A percentile compares a stretch with the other conserved stretches of the same genome.
Evolutionary conservation across 2,329 filamentous ascomycete species (phyloP).

Genomic region (Colletotrichum abscissum): DNA sequence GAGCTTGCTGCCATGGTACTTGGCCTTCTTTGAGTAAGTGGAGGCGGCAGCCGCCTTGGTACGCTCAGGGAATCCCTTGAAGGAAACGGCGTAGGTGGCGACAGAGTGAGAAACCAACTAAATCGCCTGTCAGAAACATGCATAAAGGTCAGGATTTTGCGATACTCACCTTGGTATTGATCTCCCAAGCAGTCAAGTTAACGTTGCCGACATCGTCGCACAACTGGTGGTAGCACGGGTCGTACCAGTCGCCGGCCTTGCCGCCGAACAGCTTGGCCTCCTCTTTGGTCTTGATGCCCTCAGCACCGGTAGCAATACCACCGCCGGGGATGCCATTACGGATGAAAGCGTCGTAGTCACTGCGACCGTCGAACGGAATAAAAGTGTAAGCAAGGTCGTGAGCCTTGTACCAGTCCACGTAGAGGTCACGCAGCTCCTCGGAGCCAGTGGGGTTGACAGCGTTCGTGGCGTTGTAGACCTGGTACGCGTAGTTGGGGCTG

Average conservation of each 20-base stretch:
- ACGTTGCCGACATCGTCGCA: slow-evolving; percentile 70
- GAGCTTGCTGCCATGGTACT: slow-evolving; percentile 63
- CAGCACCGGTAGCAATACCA: slow-evolving; percentile 82
- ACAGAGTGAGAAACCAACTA: slow-evolving; percentile 77
- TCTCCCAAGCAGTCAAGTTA: slow-evolving; percentile 69
- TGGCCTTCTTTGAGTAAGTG: slow-evolving; percentile 48
- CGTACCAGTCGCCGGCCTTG: slow-evolving; percentile 68
- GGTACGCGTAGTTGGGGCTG: slow-evolving; percentile 74
- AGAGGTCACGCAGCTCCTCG: slow-evolving; percentile 74
- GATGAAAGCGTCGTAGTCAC: slow-evolving; percentile 84
- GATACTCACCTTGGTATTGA: slow-evolving; percentile 66
- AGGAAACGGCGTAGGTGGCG: slow-evolving; percentile 75
- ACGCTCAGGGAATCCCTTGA: slow-evolving; percentile 73
- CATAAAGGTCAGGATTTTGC: background rate
- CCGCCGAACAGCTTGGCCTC: slow-evolving; percentile 79
- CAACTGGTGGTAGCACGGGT: slow-evolving; percentile 71
- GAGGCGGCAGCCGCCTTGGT: slow-evolving; percentile 42
- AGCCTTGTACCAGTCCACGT: slow-evolving; percentile 73
- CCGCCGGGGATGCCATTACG: slow-evolving; percentile 78
- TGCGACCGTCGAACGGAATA: slow-evolving; percentile 81
- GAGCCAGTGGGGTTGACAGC: slow-evolving; percentile 77
- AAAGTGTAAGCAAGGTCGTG: slow-evolving; percentile 75
- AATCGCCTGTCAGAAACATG: slow-evolving; percentile 35
- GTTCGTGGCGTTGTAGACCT: slow-evolving; percentile 80
- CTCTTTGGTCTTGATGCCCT: slow-evolving; percentile 77